Evolutionary conservation across 345 rosid species (phyloP), one percentile per base, ranked within the genome.

Genomic region (Lepidium sativum): DNA sequence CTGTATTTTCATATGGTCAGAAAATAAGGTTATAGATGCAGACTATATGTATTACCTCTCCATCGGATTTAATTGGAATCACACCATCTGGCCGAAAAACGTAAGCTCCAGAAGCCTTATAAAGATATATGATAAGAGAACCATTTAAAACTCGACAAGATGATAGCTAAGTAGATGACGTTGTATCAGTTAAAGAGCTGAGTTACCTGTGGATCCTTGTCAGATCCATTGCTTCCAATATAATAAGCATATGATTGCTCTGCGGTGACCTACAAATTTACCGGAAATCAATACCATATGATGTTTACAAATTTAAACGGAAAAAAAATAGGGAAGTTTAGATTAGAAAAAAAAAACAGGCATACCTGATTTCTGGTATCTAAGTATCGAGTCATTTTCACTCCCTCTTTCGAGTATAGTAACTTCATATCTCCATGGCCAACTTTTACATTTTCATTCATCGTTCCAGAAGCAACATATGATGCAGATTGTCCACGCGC

Each of bases 31-130:
- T 42, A 44, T 49, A 54, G 40, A 67, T 43, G 31, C 50, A 65
- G 33, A 49, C 16, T 11, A 64, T 70, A 72, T 32, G 9, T 23
- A 40, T 54, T 75, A 87, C 98, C 92, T 84, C 74, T 62, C 49
- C 60, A 62, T 80, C 80, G 5, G 82, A 67, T 65, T 77, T 77
- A 59, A 87, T 53, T 38, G 87, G 75, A 64, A 54, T 72, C 31
- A 76, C 70, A 39, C 67, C 68, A 79, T 92, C 88, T 67, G 96
- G 95, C 63, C 98, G 96, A 71, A 92, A 92, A 49, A 92, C 85
- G 63, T 92, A 92, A 60, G 98, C 95, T 72, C 98, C 98, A 42
- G 96, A 89, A 45, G 96, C 96, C 98, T 92, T 69, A 52, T 10
- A 73, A 58, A 70, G 45, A n/a, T 35, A 43, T 31, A 39, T 2